Evolutionary conservation across 2,329 filamentous ascomycete genomes (phyloP).

Genomic region (Reticulascus tulasneorum): DNA sequence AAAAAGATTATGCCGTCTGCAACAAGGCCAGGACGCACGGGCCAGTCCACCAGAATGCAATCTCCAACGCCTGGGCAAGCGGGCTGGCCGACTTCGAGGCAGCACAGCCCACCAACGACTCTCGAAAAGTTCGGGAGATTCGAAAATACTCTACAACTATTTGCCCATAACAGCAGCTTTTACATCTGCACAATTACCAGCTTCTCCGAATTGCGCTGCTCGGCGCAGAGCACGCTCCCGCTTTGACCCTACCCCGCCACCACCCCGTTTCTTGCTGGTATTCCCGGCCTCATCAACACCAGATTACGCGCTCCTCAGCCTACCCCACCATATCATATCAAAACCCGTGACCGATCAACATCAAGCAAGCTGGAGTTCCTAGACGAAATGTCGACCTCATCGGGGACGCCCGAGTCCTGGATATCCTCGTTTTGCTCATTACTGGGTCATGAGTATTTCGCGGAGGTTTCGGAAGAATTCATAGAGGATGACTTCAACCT

Average conservation of each 20-base stretch:
- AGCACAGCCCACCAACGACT: constrained; percentile 11
- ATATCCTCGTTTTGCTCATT: constrained; percentile 96
- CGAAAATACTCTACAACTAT: too few relatives aligned
- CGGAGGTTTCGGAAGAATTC: constrained; percentile 97
- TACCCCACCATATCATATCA: constrained; percentile 1
- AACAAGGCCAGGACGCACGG: not conserved
- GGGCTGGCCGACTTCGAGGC: constrained; percentile 12
- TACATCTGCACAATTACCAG: too few relatives aligned
- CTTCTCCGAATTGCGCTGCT: too few relatives aligned
- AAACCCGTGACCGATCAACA: constrained; percentile 17
- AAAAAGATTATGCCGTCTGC: too few relatives aligned
- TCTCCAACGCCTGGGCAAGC: constrained; percentile 7
- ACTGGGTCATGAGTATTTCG: constrained; percentile 97
- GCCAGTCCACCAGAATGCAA: constrained; percentile 6
- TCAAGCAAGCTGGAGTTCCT: constrained; percentile 11
- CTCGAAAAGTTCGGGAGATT: constrained; percentile 13
- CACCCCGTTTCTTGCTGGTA: not conserved
- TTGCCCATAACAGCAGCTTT: too few relatives aligned
- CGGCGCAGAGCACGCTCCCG: not conserved
- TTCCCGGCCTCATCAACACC: not conserved
- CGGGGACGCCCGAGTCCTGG: constrained; percentile 77
- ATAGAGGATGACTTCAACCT: constrained; percentile 99
- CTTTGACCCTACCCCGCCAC: not conserved
- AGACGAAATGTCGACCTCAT: constrained; percentile 53
- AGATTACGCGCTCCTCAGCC: not conserved